Conservation (phyloP, 2,329 filamentous ascomycete species). For the Colletotrichum sp. region DNA sequence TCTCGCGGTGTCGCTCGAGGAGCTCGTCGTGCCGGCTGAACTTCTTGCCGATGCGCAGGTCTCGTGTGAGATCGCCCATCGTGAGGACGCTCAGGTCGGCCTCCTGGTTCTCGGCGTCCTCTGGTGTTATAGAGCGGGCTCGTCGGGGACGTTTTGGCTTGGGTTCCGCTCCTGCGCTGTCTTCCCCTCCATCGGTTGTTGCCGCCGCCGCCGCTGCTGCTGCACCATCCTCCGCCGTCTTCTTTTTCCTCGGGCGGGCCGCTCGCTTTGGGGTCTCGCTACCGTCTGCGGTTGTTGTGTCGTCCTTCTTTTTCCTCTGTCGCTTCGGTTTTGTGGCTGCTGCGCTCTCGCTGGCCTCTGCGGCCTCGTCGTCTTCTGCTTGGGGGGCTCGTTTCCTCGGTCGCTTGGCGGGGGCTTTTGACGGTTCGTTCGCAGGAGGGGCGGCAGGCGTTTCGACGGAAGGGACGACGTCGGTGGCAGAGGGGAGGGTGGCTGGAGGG, state of each 20-base stretch:
- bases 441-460: neutral
- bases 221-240: slow-evolving; percentile 11
- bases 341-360: neutral
- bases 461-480: neutral
- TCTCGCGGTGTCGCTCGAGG: slow-evolving; percentile 65
- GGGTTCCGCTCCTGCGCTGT: neutral
- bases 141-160: slow-evolving; percentile 26
- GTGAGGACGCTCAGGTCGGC: slow-evolving; percentile 72
- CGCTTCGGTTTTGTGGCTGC: slow-evolving; percentile 18
- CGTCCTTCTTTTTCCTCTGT: slow-evolving; percentile 15
- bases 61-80: slow-evolving; percentile 75
- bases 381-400: slow-evolving; percentile 9
- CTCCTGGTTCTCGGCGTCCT: slow-evolving; percentile 64
- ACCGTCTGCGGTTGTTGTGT: neutral
- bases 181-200: neutral
- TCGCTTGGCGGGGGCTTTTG: slow-evolving; percentile 4
- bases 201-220: neutral
- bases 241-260: slow-evolving; percentile 23
- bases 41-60: slow-evolving; percentile 74
- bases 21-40: slow-evolving; percentile 78
- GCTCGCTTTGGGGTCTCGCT: slow-evolving; percentile 4
- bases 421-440: neutral
- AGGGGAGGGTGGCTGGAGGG: neutral
- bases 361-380: slow-evolving; percentile 6
- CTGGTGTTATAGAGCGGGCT: slow-evolving; percentile 61